These are phyloP conservation scores for Acanthamoeba royreba DNA, from an alignment of 208 protist genomes.

Conservation along the genomic window DNA sequence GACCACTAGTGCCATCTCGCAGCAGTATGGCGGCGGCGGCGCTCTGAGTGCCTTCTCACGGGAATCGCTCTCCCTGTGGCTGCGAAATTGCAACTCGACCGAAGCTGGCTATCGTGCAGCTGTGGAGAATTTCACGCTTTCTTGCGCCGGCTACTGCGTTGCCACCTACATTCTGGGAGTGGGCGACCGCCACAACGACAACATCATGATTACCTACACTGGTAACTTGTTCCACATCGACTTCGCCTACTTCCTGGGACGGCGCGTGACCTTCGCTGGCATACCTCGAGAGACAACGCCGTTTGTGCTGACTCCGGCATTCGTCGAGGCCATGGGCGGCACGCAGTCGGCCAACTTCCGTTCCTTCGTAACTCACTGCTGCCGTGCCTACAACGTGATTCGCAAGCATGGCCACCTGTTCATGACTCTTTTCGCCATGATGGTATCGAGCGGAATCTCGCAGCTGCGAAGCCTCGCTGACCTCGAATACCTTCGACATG, in stretches of 20 bases:
- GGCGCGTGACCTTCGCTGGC: conserved; percentile 65
- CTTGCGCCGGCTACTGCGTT: conserved; percentile 90
- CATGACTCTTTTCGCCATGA: conserved; percentile 83
- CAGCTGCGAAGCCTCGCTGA: conserved; percentile 44
- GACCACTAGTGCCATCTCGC: conserved; percentile 74
- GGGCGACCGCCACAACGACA: conserved; percentile 84
- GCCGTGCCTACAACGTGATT: conserved; percentile 77
- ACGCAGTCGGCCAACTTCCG: background rate
- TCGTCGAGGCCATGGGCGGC: conserved; percentile 79
- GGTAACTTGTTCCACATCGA: conserved; percentile 90
- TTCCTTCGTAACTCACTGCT: conserved; percentile 72
- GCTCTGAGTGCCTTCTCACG: conserved; percentile 51
- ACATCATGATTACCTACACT: conserved; percentile 79
- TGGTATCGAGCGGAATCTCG: conserved; percentile 75
- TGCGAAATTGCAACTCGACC: conserved; percentile 48
- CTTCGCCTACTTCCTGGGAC: conserved; percentile 89
- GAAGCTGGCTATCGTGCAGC: conserved; percentile 71
- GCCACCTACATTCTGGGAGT: conserved; percentile 91
- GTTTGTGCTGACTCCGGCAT: conserved; percentile 86
- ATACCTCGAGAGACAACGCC: conserved; percentile 51
- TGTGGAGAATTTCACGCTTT: conserved; percentile 89
- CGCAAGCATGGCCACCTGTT: conserved; percentile 75
- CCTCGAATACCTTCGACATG: conserved; percentile 59
- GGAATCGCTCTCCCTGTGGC: conserved; percentile 56
- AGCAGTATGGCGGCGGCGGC: conserved; percentile 11